Conservation (phyloP, 768 basidiomycete genomes). For the Lentinula detonsa region DNA sequence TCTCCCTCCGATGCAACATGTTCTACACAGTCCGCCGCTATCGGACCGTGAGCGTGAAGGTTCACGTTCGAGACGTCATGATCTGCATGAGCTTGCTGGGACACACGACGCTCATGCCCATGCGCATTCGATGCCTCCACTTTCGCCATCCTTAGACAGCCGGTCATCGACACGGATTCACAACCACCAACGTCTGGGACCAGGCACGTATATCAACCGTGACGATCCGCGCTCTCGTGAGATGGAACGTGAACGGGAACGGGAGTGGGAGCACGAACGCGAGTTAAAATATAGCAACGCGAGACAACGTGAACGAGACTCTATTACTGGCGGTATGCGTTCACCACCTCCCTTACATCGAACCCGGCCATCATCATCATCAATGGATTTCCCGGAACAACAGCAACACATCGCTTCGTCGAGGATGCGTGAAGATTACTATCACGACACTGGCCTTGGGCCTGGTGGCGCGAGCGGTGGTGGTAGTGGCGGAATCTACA, state of each 20-base stretch:
- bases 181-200: slow-evolving; percentile 63
- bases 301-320: slow-evolving; percentile 30
- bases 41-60: slow-evolving; percentile 27
- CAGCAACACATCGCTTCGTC: neutral
- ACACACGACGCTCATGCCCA: slow-evolving; percentile 22
- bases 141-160: slow-evolving; percentile 29
- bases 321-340: neutral
- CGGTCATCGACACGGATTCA: slow-evolving; percentile 42
- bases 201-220: slow-evolving; percentile 50
- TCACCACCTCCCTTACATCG: slow-evolving; percentile 13
- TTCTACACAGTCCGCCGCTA: slow-evolving; percentile 44
- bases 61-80: slow-evolving; percentile 36
- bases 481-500: slow-evolving; percentile 22
- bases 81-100: slow-evolving; percentile 24
- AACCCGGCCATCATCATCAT: neutral
- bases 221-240: slow-evolving; percentile 37
- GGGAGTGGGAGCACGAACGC: slow-evolving; percentile 36
- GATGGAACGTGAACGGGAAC: slow-evolving; percentile 28
- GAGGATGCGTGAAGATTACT: slow-evolving; percentile 9
- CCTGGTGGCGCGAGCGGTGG: slow-evolving; percentile 12
- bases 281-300: slow-evolving; percentile 13
- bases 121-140: slow-evolving; percentile 18
- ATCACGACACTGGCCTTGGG: slow-evolving; percentile 32
- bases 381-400: slow-evolving; percentile 4
- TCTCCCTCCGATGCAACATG: slow-evolving; percentile 36